Evolutionary conservation across 2,329 filamentous ascomycete genomes (phyloP).

Genomic region (Diaporthe citrichinensis): DNA sequence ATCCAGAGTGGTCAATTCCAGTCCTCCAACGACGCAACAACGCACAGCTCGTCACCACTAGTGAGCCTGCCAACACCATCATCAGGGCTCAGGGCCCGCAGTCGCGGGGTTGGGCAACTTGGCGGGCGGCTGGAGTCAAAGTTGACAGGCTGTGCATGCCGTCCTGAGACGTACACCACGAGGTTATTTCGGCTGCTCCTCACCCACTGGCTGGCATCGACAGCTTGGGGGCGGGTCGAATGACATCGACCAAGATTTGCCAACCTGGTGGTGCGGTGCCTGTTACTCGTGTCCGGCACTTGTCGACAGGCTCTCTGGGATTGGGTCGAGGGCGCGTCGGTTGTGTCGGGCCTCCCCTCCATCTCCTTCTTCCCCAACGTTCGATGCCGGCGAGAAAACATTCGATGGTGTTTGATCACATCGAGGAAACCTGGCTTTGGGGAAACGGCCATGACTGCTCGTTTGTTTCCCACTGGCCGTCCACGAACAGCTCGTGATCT

Average conservation of each 20-base stretch:
- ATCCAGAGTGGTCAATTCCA: neutral
- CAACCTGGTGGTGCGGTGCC: conserved; percentile 18
- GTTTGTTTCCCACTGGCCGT: conserved; percentile 5
- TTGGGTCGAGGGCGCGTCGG: conserved; percentile 7
- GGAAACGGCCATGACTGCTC: conserved; percentile 8
- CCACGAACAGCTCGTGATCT: neutral
- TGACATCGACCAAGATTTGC: conserved; percentile 30
- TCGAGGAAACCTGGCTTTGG: conserved; percentile 15
- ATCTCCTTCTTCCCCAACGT: conserved; percentile 10
- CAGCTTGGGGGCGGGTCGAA: conserved; percentile 26
- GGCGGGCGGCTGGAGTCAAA: conserved; percentile 26
- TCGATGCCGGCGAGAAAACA: conserved; percentile 36
- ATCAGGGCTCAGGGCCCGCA: neutral
- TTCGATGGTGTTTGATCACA: conserved; percentile 37
- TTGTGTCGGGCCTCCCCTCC: conserved; percentile 22
- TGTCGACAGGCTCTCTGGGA: neutral
- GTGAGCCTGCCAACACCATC: neutral
- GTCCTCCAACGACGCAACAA: neutral
- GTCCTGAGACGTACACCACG: conserved; percentile 31
- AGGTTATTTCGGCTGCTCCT: conserved; percentile 28
- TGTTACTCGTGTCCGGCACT: conserved; percentile 22
- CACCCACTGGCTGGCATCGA: conserved; percentile 23
- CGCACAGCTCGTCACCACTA: conserved; percentile 12
- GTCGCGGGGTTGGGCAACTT: conserved; percentile 15
- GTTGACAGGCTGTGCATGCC: conserved; percentile 30